phyloP scores from a whole-genome alignment of 306 rosid species.

The Medicago arabica region DNA sequence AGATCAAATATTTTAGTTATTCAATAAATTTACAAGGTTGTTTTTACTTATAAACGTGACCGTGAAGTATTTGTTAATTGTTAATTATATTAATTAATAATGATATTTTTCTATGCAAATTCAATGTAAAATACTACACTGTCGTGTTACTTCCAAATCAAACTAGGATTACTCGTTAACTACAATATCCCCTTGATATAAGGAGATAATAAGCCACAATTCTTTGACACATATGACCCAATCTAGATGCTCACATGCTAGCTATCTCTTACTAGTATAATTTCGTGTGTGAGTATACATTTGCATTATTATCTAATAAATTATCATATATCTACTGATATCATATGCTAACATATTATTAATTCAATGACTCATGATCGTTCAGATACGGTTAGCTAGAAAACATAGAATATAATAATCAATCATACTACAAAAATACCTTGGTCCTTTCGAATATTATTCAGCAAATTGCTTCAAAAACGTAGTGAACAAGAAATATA shows the following conservation, averaged over 20 bases:
- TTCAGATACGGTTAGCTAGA: slow-evolving; percentile 33
- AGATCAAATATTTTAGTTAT: too few species aligned
- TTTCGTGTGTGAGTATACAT: not conserved
- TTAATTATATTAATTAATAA: too few species aligned
- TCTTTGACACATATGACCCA: slow-evolving; percentile 32
- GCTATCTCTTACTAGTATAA: not conserved
- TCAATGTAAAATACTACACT: not conserved
- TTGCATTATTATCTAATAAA: not conserved
- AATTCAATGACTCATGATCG: not conserved
- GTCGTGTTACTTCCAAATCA: slow-evolving; percentile 10
- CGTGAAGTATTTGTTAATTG: too few species aligned
- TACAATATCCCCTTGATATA: not conserved
- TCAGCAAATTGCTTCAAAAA: slow-evolving; percentile 2
- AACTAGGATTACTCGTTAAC: not conserved
- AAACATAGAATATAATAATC: not conserved
- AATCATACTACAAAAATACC: slow-evolving; percentile 31
- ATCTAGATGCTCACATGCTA: slow-evolving; percentile 36
- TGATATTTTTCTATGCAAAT: not conserved
- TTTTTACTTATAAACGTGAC: too few species aligned
- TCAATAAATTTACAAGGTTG: too few species aligned
- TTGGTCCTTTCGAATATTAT: slow-evolving; percentile 22
- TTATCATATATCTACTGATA: not conserved
- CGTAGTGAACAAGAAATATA: slow-evolving; percentile 20
- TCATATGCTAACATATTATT: not conserved
- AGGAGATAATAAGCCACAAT: slow-evolving; percentile 7